Conservation (phyloP, 225 moss, liverwort and hornwort species). For the Anthoceros angustus region DNA sequence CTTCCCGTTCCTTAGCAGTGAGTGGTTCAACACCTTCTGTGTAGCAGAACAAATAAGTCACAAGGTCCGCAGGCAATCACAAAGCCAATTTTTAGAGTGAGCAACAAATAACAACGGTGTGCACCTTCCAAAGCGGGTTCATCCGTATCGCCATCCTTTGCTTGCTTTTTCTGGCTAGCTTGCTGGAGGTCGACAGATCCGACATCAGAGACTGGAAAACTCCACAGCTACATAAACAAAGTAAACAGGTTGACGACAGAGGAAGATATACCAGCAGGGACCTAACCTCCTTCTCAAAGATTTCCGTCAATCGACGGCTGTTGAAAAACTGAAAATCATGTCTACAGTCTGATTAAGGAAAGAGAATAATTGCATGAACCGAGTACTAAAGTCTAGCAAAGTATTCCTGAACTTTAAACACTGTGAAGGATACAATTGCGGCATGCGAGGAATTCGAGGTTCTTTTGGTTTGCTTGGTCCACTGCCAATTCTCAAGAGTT, state of each 20-base stretch:
- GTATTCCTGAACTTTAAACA: neutral
- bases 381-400: neutral
- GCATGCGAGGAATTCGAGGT: constrained; percentile 98
- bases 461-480: constrained; percentile 72
- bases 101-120: neutral
- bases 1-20: constrained; percentile 75
- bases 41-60: constrained; percentile 6
- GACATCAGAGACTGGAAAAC: neutral
- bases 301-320: constrained; percentile 69
- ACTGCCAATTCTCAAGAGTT: constrained; percentile 86
- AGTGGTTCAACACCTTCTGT: constrained; percentile 59
- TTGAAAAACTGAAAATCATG: constrained; percentile 99
- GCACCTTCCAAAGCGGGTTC: constrained; percentile 43
- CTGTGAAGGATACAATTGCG: constrained; percentile 45
- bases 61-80: neutral
- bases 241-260: neutral
- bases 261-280: constrained; percentile 45
- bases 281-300: constrained; percentile 97
- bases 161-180: constrained; percentile 56
- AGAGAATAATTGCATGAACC: neutral
- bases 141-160: constrained; percentile 72
- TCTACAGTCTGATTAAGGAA: constrained; percentile 18
- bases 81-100: neutral
- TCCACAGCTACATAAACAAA: neutral
- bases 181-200: constrained; percentile 17